These are phyloP conservation scores for Leccinum ochraceum DNA, from an alignment of 768 basidiomycete genomes.

Conservation along the genomic window DNA sequence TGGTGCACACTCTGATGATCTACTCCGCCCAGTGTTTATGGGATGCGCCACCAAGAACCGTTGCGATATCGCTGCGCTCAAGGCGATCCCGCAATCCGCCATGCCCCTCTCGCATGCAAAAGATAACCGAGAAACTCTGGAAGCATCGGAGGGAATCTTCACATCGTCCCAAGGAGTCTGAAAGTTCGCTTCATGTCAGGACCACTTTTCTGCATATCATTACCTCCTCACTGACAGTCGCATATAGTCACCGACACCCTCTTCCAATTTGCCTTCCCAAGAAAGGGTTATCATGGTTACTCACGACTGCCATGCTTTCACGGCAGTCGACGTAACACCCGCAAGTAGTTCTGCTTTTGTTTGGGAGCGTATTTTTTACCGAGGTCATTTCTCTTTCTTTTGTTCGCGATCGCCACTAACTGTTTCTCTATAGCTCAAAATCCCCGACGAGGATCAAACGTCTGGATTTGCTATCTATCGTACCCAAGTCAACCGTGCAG, in stretches of 20 bases:
- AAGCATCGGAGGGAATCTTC: constrained; percentile 32
- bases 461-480: constrained; percentile 75
- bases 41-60: constrained; percentile 89
- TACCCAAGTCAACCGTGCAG: constrained; percentile 81
- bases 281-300: constrained; percentile 64
- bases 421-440: constrained; percentile 55
- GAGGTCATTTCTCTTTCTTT: constrained; percentile 51
- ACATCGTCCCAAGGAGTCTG: constrained; percentile 29
- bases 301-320: constrained; percentile 73
- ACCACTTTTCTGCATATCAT: constrained; percentile 7
- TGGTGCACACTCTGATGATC: constrained; percentile 76
- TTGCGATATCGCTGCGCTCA: constrained; percentile 87
- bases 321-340: constrained; percentile 68
- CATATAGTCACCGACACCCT: constrained; percentile 33
- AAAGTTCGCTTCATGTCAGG: constrained; percentile 28
- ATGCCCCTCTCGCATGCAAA: constrained; percentile 47
- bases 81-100: constrained; percentile 78
- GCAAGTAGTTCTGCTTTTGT: constrained; percentile 67
- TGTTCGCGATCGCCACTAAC: constrained; percentile 6
- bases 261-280: constrained; percentile 33
- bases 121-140: constrained; percentile 31
- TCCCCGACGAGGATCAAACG: constrained; percentile 80
- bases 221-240: constrained; percentile 14
- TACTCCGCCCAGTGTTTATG: constrained; percentile 89
- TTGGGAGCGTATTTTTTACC: constrained; percentile 74